Conservation (phyloP, 345 rosid genomes). For the Geranium rotundifolium region DNA sequence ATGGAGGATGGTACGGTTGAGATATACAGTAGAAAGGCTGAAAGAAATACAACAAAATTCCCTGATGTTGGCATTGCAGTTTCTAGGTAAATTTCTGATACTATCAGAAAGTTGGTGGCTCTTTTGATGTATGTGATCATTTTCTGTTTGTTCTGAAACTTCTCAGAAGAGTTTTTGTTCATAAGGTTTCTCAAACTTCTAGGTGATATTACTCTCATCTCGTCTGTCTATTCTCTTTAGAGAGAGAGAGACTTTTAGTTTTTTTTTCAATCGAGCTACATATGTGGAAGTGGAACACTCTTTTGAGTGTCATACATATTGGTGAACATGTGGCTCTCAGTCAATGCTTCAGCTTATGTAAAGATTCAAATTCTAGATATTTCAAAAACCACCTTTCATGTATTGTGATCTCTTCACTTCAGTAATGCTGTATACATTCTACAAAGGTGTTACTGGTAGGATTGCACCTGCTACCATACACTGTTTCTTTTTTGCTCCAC, state of each 20-base stretch:
- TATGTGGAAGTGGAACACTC: background rate
- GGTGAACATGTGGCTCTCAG: background rate
- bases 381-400: too few relatives aligned
- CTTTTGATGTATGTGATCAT: background rate
- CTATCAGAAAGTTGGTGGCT: background rate
- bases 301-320: background rate
- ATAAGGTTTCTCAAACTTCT: background rate
- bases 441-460: background rate
- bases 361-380: background rate
- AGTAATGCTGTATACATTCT: background rate
- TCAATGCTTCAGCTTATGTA: background rate
- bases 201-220: background rate
- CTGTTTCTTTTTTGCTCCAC: background rate
- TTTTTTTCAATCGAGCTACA: background rate
- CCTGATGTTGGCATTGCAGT: conserved; percentile 71
- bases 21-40: conserved; percentile 93
- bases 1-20: conserved; percentile 79
- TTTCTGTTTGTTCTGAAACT: background rate
- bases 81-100: conserved; percentile 39
- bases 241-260: background rate
- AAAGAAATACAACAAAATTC: conserved; percentile 77
- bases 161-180: background rate
- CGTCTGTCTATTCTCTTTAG: background rate
- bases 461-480: background rate
- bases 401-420: background rate